A percentile compares a stretch with the other conserved stretches of the same genome.
Evolutionary conservation across 345 rosid genomes (phyloP).

Genomic region (Populus tremula): DNA sequence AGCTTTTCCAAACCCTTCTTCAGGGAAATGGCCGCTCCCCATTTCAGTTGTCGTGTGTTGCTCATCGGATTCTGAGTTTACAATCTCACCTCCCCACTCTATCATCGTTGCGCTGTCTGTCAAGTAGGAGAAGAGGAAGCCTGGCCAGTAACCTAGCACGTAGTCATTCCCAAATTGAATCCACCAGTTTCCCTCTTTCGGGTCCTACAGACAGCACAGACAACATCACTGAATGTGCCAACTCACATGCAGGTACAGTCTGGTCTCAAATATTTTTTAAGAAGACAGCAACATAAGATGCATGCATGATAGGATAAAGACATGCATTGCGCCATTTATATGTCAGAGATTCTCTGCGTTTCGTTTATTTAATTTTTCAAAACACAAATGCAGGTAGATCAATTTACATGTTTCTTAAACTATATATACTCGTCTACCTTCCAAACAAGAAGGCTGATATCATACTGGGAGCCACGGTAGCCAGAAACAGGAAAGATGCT

Average conservation of each 20-base stretch:
- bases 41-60: conserved; percentile 35
- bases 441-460: conserved; percentile 87
- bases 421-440: conserved; percentile 50
- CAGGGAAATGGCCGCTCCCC: conserved; percentile 49
- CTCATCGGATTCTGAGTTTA: conserved; percentile 9
- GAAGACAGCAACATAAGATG: no score
- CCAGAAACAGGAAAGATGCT: conserved; percentile 83
- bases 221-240: not conserved
- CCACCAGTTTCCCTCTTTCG: conserved; percentile 43
- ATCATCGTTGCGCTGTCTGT: conserved; percentile 20
- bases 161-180: conserved; percentile 17
- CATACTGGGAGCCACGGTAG: conserved; percentile 58
- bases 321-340: not conserved
- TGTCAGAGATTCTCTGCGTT: not conserved
- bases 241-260: not conserved
- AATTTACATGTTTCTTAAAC: not conserved
- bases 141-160: conserved; percentile 48
- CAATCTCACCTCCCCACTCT: conserved; percentile 46
- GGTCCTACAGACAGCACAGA: conserved; percentile 25
- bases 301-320: no score
- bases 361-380: not conserved
- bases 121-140: conserved; percentile 25
- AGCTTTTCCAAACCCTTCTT: conserved; percentile 34
- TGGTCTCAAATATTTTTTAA: no score
- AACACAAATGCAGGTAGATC: not conserved